Evolutionary conservation across 768 basidiomycete genomes (phyloP), one percentile per base, ranked within the genome.

Genomic region (Auriscalpium microsporum): DNA sequence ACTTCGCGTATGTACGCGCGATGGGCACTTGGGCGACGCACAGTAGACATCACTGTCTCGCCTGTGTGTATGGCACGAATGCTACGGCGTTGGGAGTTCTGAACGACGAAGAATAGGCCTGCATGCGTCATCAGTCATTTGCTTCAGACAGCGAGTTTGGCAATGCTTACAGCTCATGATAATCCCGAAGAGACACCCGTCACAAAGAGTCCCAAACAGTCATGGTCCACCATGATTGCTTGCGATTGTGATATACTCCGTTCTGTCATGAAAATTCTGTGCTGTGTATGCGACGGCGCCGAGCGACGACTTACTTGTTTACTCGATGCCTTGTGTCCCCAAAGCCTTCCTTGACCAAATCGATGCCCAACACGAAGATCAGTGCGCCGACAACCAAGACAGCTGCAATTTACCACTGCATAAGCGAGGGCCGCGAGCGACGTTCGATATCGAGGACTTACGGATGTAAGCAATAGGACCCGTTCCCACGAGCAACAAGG

Each of bases 31-130:
- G 94, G 95, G 19, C 95, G 76, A 10, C 95, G 83, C 4, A 98
- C 95, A 1, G 94, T 91, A 2, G 94, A 96, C 68, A 92, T 83
- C 0, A 87, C 86, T 0, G 84, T 80, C 50, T 90, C 84, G 1
- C 94, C 94, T 2, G 85, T 86, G 67, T 90, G 84, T 38, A 92
- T 77, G 0, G 85, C 80, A 9, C 95, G 82, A 57, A 99, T 93
- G 59, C 92, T 91, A 46, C 81, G 72, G 14, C 90, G 70, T 62
- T 86, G 87, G 0, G 94, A 96, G 56, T 90, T 95, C 64, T 95
- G 91, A 2, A 98, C 78, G n/a, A 99, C 95, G 65, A 99, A 99
- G 73, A 95, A 96, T 69, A 97, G 77, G 64, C 87, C 90, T 90
- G 54, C 34, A 23, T 3, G 5, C 7, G 10, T 13, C 40, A 46